Evolutionary conservation across 495 filamentous ascomycete species (phyloP).

Genomic region (Trichoderma orchidacearum): DNA sequence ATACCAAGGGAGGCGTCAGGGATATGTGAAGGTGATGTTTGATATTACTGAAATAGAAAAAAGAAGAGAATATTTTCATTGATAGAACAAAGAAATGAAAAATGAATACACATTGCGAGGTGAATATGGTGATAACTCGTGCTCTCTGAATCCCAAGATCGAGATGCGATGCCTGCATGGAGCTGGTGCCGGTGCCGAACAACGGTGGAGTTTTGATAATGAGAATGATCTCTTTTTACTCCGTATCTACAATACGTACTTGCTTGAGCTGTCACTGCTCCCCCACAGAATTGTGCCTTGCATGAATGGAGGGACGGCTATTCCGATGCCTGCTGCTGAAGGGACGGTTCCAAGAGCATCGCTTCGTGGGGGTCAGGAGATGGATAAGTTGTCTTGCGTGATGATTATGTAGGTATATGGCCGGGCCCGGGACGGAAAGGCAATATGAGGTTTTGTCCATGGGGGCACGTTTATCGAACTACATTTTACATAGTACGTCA

Average conservation of each 20-base stretch:
- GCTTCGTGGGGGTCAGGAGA: not conserved
- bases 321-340: not conserved
- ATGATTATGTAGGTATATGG: not conserved
- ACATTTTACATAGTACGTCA: no score
- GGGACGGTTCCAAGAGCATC: not conserved
- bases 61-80: no score
- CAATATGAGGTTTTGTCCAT: no score
- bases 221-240: no score
- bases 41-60: not conserved
- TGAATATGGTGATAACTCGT: no score
- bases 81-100: no score
- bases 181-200: no score
- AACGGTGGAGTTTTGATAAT: no score
- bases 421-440: not conserved
- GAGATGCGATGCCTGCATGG: no score
- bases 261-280: not conserved
- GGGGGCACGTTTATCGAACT: no score
- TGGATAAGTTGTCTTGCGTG: not conserved
- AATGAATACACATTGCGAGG: no score
- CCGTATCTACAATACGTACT: not conserved
- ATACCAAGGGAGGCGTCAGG: conserved; percentile 1
- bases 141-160: no score
- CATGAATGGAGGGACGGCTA: not conserved
- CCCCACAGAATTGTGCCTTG: not conserved
- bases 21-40: not conserved